Percentiles rank a stretch among this genome's conserved stretches.
Conservation (phyloP, 2,329 filamentous ascomycete genomes). For the Macroventuria anomochaeta region DNA sequence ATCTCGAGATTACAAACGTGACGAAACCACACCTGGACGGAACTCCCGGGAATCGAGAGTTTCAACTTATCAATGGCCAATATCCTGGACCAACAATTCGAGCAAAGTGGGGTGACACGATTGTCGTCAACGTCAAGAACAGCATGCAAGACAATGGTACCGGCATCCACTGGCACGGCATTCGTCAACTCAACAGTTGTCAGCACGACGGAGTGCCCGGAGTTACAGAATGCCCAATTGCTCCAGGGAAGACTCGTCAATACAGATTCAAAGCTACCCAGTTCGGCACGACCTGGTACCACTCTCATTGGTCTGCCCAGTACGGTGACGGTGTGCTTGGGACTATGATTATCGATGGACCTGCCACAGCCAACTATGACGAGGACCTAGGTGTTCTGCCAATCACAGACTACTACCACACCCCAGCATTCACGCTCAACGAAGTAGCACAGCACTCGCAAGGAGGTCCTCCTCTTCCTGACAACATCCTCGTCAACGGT, state of each 20-base stretch:
- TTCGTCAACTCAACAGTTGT: constrained; percentile 47
- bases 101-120: constrained; percentile 49
- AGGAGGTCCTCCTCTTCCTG: constrained; percentile 48
- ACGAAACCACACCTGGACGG: constrained; percentile 51
- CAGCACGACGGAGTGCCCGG: constrained; percentile 64
- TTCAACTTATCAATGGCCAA: constrained; percentile 58
- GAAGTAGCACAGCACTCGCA: constrained; percentile 42
- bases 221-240: constrained; percentile 67
- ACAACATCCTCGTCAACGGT: constrained; percentile 61
- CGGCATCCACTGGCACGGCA: constrained; percentile 60
- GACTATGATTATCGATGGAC: constrained; percentile 51
- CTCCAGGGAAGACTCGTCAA: constrained; percentile 62
- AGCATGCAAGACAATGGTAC: constrained; percentile 55
- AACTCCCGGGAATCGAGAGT: constrained; percentile 39
- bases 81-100: constrained; percentile 66
- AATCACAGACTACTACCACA: constrained; percentile 68
- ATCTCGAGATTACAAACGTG: constrained; percentile 51
- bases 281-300: constrained; percentile 55
- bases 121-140: constrained; percentile 51
- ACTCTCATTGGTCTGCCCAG: constrained; percentile 52
- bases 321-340: constrained; percentile 54
- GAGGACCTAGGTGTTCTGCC: constrained; percentile 67
- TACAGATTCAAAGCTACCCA: constrained; percentile 65
- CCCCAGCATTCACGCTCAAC: constrained; percentile 40
- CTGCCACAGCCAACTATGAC: constrained; percentile 57